Evolutionary conservation across 352 stramenopile genomes (phyloP), one percentile per base, ranked within the genome.

Genomic region (Globisporangium cylindrosporum): DNA sequence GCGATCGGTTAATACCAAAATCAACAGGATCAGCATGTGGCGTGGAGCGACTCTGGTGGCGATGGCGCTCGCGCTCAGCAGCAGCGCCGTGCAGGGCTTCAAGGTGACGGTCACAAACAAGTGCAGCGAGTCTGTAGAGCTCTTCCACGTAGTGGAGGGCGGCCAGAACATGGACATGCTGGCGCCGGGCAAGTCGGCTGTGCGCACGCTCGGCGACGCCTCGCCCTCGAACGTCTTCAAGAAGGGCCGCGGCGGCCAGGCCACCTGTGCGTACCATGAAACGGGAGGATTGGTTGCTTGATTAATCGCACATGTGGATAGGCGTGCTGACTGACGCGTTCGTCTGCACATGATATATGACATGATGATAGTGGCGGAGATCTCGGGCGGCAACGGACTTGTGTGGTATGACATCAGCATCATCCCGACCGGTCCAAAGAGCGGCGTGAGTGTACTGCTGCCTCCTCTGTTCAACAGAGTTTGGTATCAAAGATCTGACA

Each of bases 341-440:
- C 66, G 56, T 71, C 25, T 48, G 24, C 55, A 61, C 59, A 56
- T 54, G 62, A 43, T 22, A 29, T 25, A 53, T 59, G 54, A 54
- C n/a, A 32, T 41, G 38, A 18, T 41, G 49, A 29, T 56, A 90
- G 81, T 91, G 55, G 83, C 80, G 18, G 86, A 93, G 66, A 88
- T 93, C 60, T 89, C 86, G 9, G 71, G 54, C 5, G 71, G 78
- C 41, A 36, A 25, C 48, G 78, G 73, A 34, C 10, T 84, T 72
- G 66, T 69, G 25, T 92, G 82, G 79, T 84, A 69, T 54, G 86
- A 92, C 64, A 94, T 94, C 67, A 91, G 80, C 51, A 88, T 83
- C 73, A 92, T 94, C 69, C 83, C 86, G 0, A 91, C 86, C 1
- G 80, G 86, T 14, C 38, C 34, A 24, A 63, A 63, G 20, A 34